These are phyloP conservation scores for Trametes elegans DNA, from an alignment of 768 basidiomycete species.

Conservation along the genomic window DNA sequence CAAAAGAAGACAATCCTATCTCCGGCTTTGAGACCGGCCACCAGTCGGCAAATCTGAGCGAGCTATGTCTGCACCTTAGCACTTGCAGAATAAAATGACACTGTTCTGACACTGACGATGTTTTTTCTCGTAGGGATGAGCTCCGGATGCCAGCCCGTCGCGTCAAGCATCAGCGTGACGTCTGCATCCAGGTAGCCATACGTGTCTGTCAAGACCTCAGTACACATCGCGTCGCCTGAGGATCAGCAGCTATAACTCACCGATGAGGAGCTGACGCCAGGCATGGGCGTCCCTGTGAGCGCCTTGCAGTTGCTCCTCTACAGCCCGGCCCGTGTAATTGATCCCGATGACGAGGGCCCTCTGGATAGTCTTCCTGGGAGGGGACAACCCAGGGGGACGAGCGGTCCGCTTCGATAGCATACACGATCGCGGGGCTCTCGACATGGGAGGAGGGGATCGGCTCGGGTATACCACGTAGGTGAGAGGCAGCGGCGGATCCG, in stretches of 20 bases:
- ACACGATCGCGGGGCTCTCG: too few species aligned
- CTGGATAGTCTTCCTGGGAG: background rate
- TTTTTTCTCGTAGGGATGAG: conserved; percentile 7
- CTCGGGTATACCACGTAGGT: too few species aligned
- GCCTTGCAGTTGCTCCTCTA: background rate
- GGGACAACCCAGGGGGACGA: background rate
- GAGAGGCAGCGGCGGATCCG: too few species aligned
- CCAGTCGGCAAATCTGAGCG: background rate
- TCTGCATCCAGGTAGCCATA: conserved; percentile 12
- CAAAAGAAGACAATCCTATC: conserved; percentile 16
- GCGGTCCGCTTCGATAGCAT: background rate
- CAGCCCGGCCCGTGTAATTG: conserved; percentile 1
- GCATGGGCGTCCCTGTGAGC: conserved; percentile 14
- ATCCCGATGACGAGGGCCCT: conserved; percentile 20
- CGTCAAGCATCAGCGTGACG: conserved; percentile 20
- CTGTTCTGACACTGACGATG: background rate
- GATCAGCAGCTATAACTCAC: background rate
- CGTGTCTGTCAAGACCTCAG: background rate
- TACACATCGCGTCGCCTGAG: background rate
- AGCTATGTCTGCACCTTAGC: background rate
- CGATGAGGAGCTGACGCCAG: conserved; percentile 8
- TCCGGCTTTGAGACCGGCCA: background rate
- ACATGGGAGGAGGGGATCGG: too few species aligned
- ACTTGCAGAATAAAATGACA: background rate
- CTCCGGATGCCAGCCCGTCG: background rate